Base-by-base conservation (phyloP, 2,329 filamentous ascomycete species). In the Apiospora pterosperma region DNA sequence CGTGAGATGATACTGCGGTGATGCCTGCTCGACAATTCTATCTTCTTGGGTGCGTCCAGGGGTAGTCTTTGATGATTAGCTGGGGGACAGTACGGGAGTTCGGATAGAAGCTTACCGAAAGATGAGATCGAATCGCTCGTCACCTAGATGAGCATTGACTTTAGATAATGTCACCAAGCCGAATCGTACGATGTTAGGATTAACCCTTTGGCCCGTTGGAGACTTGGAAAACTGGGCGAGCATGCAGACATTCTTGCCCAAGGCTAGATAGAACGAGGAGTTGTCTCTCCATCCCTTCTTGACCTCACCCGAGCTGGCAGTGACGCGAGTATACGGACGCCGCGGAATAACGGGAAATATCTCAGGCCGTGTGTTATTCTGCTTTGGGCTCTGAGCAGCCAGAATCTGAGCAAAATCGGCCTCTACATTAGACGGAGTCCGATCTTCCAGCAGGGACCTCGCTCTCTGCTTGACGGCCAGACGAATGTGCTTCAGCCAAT, bases 261-360 rank as follows among this genome's bases (percentile, higher is more conserved):
- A 79, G 3, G 82, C 82, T 28, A 88, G 76, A 69, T 84, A 88
- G 65, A 83, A 86, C 0, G 84, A 84, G 1, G 82, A 77, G n/a
- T 78, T 76, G 34, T 86, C 84, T 23, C 78, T 76, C 72, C 72
- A 76, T 34, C 75, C 74, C 68, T 84, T 84, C 63, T 82, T 82
- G 1, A 75, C 71, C 36, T 82, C 80, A 8, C 80, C 78, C 10
- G 74, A 74, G 48, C 79, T 79, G 36, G 78, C 66, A 68, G 80
- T 82, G 21, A 78, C 72, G 28, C 73, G 71, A 59, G 75, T 71
- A 23, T 79, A 81, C 7, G 79, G 75, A 2, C 79, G 78, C 25
- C 85, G 79, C 61, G 81, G 83, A 34, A 84, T 78, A 19, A 87
- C 81, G 1, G 85, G 84, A 65, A 85, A 87, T 21, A 86, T 83